Conservation (phyloP, 2,329 filamentous ascomycete species). For the Colletotrichum truncatum region DNA sequence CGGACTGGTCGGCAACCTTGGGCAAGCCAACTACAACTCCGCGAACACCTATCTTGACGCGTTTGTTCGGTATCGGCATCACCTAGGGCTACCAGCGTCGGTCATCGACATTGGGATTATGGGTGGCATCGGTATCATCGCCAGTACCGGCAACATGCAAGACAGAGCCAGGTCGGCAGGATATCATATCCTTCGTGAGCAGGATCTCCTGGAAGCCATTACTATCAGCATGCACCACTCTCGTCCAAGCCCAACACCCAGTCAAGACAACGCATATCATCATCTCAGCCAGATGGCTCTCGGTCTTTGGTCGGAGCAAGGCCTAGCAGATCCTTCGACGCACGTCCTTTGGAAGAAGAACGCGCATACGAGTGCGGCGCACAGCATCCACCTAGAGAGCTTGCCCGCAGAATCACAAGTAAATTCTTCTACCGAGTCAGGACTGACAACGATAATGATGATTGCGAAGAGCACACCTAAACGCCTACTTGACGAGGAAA, state of each 20-base stretch:
- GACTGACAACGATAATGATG: not conserved
- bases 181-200: constrained; percentile 1
- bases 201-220: not conserved
- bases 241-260: not conserved
- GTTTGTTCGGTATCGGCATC: constrained; percentile 34
- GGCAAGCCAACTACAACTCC: constrained; percentile 45
- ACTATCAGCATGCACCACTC: not conserved
- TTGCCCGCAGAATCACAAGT: not conserved
- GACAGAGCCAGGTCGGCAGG: not conserved
- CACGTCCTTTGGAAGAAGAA: constrained; percentile 2
- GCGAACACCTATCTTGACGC: constrained; percentile 44
- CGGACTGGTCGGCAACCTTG: constrained; percentile 34
- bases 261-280: not conserved
- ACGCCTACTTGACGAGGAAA: not conserved
- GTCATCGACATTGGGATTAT: constrained; percentile 29
- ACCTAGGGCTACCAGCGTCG: constrained; percentile 32
- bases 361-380: not conserved
- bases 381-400: not conserved
- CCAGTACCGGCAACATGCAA: constrained; percentile 36
- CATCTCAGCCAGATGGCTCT: constrained; percentile 1
- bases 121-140: constrained; percentile 24
- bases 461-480: not conserved
- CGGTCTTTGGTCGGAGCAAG: not conserved
- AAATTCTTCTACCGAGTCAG: not conserved
- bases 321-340: not conserved